Conservation (phyloP, 1,284 basidiomycete genomes). For the Cystobasidium pallidum region DNA sequence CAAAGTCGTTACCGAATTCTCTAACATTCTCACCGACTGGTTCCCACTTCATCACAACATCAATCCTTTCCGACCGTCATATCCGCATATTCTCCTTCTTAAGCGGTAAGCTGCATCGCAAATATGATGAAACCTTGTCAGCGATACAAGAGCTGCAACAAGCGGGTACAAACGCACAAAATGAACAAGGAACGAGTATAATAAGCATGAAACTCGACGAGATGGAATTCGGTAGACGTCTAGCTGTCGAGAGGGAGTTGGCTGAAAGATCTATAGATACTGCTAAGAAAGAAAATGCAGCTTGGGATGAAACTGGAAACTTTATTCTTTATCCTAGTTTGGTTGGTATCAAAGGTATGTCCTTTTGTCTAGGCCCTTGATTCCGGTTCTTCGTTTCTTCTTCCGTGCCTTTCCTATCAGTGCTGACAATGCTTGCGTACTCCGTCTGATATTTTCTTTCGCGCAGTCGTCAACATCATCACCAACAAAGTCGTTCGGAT, state of each 20-base stretch:
- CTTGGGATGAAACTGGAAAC: constrained; percentile 96
- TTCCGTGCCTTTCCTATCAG: neutral
- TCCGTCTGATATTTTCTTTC: too few relatives aligned
- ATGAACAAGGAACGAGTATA: constrained; percentile 58
- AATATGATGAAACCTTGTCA: constrained; percentile 90
- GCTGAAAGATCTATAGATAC: constrained; percentile 61
- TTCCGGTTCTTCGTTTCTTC: neutral
- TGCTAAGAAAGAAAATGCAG: constrained; percentile 72
- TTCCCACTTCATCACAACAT: constrained; percentile 86
- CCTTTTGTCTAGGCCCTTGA: neutral
- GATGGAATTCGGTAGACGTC: constrained; percentile 97
- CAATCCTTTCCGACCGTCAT: constrained; percentile 82
- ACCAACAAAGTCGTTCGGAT: constrained; percentile 90
- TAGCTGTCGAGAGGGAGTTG: constrained; percentile 89
- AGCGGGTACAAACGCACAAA: constrained; percentile 47
- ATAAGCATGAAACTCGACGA: constrained; percentile 90
- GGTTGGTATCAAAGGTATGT: constrained; percentile 88
- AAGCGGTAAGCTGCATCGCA: constrained; percentile 83
- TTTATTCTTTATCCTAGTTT: constrained; percentile 92
- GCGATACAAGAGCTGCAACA: constrained; percentile 88
- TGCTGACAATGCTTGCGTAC: neutral
- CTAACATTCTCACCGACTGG: constrained; percentile 87
- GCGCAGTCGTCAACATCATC: constrained; percentile 84
- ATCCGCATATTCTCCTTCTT: constrained; percentile 92
- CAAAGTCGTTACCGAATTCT: constrained; percentile 86